Evolutionary conservation across 2,329 filamentous ascomycete species (phyloP).

Genomic region (Tolypocladium nubicola): DNA sequence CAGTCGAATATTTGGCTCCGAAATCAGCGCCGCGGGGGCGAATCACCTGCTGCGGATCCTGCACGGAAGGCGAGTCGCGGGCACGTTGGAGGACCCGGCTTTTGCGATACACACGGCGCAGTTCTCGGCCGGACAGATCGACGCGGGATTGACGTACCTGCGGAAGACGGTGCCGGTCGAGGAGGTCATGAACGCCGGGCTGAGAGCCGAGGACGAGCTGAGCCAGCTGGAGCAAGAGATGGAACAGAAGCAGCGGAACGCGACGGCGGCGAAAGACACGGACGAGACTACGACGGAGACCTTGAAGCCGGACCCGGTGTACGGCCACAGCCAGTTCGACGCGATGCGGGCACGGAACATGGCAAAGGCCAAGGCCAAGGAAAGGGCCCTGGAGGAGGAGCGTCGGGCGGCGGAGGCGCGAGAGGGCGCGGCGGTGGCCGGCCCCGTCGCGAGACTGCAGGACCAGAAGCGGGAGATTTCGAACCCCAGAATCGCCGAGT

Average conservation of each 20-base stretch:
- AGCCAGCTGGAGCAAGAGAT: slow-evolving; percentile 34
- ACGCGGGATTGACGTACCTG: slow-evolving; percentile 42
- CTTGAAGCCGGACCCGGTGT: slow-evolving; percentile 35
- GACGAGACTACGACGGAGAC: neutral
- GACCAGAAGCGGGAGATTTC: slow-evolving; percentile 26
- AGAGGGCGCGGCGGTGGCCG: slow-evolving; percentile 19
- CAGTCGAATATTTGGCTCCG: slow-evolving; percentile 37
- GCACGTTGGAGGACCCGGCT: slow-evolving; percentile 49
- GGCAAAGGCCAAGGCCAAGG: slow-evolving; percentile 36
- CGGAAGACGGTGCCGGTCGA: slow-evolving; percentile 44
- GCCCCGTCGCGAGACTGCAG: slow-evolving; percentile 30
- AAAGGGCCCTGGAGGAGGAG: slow-evolving; percentile 31
- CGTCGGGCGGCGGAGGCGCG: slow-evolving; percentile 29
- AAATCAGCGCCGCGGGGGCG: slow-evolving; percentile 30
- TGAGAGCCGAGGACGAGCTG: slow-evolving; percentile 54
- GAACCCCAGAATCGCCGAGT: slow-evolving; percentile 26
- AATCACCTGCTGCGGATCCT: slow-evolving; percentile 47
- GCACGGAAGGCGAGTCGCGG: slow-evolving; percentile 53
- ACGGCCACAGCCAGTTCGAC: slow-evolving; percentile 48
- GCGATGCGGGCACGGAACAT: slow-evolving; percentile 43
- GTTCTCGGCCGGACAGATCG: slow-evolving; percentile 30
- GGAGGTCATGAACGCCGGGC: slow-evolving; percentile 48
- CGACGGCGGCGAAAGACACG: slow-evolving; percentile 7
- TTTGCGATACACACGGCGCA: slow-evolving; percentile 35
- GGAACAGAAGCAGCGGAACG: slow-evolving; percentile 10